A percentile compares a stretch with the other conserved stretches of the same genome.
Evolutionary conservation across 805 yeast genomes (phyloP).

Genomic region (Jamesozyma piceae): DNA sequence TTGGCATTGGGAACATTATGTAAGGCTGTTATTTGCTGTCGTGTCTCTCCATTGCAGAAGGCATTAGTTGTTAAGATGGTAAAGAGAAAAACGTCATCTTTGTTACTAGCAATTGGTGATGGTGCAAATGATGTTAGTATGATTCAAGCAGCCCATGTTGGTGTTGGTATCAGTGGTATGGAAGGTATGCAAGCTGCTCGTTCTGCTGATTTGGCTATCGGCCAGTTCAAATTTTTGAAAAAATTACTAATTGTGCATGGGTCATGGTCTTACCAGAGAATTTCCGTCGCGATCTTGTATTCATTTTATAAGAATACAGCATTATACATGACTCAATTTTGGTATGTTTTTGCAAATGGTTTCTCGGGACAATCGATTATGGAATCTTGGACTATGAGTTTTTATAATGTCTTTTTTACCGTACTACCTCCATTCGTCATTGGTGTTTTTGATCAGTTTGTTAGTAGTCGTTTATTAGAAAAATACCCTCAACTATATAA

Average conservation of each 20-base stretch:
- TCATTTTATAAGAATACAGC: slow-evolving; percentile 95
- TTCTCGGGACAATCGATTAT: slow-evolving; percentile 92
- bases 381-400: slow-evolving; percentile 97
- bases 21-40: slow-evolving; percentile 93
- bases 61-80: slow-evolving; percentile 94
- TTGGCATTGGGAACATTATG: slow-evolving; percentile 76
- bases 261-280: slow-evolving; percentile 93
- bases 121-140: slow-evolving; percentile 98
- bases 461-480: slow-evolving; percentile 78
- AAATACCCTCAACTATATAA: slow-evolving; percentile 89
- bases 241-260: slow-evolving; percentile 89
- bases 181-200: slow-evolving; percentile 99
- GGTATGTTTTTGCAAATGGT: slow-evolving; percentile 90
- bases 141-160: slow-evolving; percentile 99
- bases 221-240: slow-evolving; percentile 81
- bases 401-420: slow-evolving; percentile 88
- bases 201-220: slow-evolving; percentile 94
- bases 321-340: slow-evolving; percentile 93
- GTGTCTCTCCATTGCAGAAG: slow-evolving; percentile 95
- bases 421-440: slow-evolving; percentile 92
- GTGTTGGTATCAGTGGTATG: slow-evolving; percentile 98
- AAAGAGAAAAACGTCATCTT: slow-evolving; percentile 63
- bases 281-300: slow-evolving; percentile 84
- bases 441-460: slow-evolving; percentile 95
- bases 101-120: slow-evolving; percentile 89